Percentiles rank a stretch among this genome's conserved stretches.
phyloP scores from a whole-genome alignment of 106 monocot genomes.

The Gastrodia elata region DNA sequence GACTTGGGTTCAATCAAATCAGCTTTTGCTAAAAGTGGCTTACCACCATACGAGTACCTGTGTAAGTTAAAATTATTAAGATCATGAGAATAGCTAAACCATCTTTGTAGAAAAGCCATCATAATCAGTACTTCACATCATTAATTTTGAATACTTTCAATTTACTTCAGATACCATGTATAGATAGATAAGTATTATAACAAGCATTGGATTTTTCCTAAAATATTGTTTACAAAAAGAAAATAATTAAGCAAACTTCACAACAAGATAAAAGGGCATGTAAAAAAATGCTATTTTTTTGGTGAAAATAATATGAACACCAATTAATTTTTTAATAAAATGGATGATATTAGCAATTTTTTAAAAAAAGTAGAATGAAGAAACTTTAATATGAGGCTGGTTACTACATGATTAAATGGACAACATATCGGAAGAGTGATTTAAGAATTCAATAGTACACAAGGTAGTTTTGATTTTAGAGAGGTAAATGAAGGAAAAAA shows the following conservation, averaged over 20 bases:
- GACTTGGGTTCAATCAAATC: constrained; percentile 25
- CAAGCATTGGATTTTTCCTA: background rate
- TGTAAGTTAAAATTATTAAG: background rate
- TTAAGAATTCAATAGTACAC: no score
- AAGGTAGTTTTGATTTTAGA: no score
- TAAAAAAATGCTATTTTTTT: background rate
- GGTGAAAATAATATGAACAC: background rate
- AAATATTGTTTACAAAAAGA: background rate
- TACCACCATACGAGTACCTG: constrained; percentile 77
- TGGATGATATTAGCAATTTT: no score
- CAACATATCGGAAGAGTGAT: no score
- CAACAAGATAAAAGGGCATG: background rate
- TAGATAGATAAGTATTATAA: background rate
- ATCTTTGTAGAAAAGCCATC: background rate
- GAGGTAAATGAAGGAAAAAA: no score
- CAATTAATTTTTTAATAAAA: no score
- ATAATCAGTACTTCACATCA: background rate
- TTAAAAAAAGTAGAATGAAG: no score
- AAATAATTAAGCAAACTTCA: background rate
- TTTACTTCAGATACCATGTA: background rate
- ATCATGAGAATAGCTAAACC: background rate
- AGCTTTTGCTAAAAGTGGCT: constrained; percentile 42
- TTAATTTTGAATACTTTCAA: background rate
- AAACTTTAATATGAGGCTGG: no score
- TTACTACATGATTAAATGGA: no score